Conservation (phyloP, 805 yeast genomes). For the Kodamaea laetipori region DNA sequence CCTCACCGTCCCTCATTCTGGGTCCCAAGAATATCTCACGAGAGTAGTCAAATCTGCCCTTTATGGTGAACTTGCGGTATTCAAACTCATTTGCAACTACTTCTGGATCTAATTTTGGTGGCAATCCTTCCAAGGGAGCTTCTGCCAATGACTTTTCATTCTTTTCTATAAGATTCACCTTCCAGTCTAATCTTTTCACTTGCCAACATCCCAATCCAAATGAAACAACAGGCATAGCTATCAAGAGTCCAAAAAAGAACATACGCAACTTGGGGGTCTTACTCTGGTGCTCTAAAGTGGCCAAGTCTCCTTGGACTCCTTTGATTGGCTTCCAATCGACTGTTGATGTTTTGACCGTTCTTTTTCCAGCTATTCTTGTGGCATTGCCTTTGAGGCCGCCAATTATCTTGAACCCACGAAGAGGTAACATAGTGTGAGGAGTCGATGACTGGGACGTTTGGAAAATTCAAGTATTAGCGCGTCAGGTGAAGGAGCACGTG, state of each 20-base stretch:
- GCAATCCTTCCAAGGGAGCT: slow-evolving; percentile 67
- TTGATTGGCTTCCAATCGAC: slow-evolving; percentile 85
- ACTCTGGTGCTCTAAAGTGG: slow-evolving; percentile 41
- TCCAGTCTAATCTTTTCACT: slow-evolving; percentile 82
- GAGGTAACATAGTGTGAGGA: slow-evolving; percentile 2
- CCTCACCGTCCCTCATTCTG: slow-evolving; percentile 61
- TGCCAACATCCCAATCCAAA: slow-evolving; percentile 95
- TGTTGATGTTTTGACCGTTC: slow-evolving; percentile 59
- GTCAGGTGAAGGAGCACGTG: neutral
- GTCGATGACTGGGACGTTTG: neutral
- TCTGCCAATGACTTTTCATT: slow-evolving; percentile 81
- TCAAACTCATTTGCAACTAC: slow-evolving; percentile 69
- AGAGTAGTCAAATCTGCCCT: slow-evolving; percentile 78
- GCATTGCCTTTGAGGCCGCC: slow-evolving; percentile 1
- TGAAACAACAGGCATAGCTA: slow-evolving; percentile 83
- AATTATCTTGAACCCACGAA: slow-evolving; percentile 4
- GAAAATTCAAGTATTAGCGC: neutral
- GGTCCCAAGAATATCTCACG: slow-evolving; percentile 95
- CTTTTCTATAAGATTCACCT: slow-evolving; percentile 74
- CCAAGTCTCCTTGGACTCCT: slow-evolving; percentile 41
- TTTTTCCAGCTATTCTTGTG: slow-evolving; percentile 3
- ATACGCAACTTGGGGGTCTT: slow-evolving; percentile 39
- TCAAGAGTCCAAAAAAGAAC: slow-evolving; percentile 48
- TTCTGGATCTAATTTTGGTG: slow-evolving; percentile 62
- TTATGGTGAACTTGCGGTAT: slow-evolving; percentile 73